phyloP scores from a whole-genome alignment of 331 rosid genomes.

The Malus hybrid region DNA sequence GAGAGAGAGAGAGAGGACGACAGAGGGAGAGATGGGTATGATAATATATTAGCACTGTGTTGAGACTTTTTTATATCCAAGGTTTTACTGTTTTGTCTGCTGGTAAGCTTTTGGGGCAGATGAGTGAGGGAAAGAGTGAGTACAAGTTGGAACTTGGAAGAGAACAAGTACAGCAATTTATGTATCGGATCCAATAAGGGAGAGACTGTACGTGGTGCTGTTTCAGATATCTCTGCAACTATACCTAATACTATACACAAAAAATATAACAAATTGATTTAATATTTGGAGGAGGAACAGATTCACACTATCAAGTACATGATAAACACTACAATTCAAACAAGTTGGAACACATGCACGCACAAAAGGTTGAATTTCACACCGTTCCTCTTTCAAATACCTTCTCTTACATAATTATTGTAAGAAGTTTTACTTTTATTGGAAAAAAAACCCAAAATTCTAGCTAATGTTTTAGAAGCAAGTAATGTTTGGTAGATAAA shows the following conservation, averaged over 20 bases:
- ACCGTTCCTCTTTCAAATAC: constrained; percentile 20
- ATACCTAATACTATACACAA: background rate
- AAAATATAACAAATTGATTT: background rate
- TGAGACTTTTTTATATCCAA: constrained; percentile 11
- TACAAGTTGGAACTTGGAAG: background rate
- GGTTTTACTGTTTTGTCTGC: constrained; percentile 23
- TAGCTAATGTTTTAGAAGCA: background rate
- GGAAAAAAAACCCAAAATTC: too few relatives aligned
- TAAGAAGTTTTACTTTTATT: too few relatives aligned
- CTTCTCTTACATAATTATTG: background rate
- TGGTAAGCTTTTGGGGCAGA: constrained; percentile 26
- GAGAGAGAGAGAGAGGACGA: too few relatives aligned
- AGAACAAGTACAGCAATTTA: constrained; percentile 4
- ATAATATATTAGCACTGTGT: background rate
- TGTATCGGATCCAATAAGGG: constrained; percentile 30
- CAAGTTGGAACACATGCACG: constrained; percentile 14
- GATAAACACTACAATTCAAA: constrained; percentile 34
- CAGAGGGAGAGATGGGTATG: background rate
- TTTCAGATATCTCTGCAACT: constrained; percentile 21
- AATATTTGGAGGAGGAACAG: background rate
- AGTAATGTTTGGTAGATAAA: too few relatives aligned
- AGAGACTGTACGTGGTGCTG: constrained; percentile 14
- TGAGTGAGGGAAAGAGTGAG: background rate
- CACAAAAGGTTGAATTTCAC: constrained; percentile 39
- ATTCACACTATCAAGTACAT: constrained; percentile 25